Base-by-base conservation (phyloP, 2,329 filamentous ascomycete genomes). In the Stagonosporopsis tanaceti region DNA sequence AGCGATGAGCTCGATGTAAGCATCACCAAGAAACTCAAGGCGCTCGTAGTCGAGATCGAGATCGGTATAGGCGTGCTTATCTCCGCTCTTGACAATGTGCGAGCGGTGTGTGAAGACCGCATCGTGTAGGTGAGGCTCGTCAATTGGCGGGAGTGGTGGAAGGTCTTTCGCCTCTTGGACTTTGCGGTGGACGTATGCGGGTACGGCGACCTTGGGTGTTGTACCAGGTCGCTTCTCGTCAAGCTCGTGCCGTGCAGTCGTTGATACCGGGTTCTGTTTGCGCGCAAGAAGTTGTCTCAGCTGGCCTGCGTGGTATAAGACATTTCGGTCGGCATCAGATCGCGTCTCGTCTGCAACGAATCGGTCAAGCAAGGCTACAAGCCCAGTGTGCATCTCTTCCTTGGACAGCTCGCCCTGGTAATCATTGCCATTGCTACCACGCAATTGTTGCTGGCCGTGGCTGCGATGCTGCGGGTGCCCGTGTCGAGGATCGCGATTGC, bases 21-120 rank as follows among this genome's bases (percentile, higher is more conserved):
- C 89, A 73, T 98, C 94, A 6, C 94, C 94, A 7, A 97, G 82
- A 79, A 94, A 93, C 76, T 98, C 94, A 6, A 97, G 85, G 17
- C 87, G 85, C 69, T 97, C 93, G 75, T 97, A 97, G 68, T 81
- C 78, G 17, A 70, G 67, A 22, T 59, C 62, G 12, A 70, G 60
- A 25, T 67, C 64, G 3, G 59, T 54, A 27, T 73, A 46, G 1
- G 60, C 55, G 17, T 50, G 53, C 9, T 61, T 63, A 17, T 66
- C 58, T 12, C 72, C 66, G 3, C 60, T 58, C 34, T 58, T 60
- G 37, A 62, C 41, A 22, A 71, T 60, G 40, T 61, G 52, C 8
- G 73, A 73, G 6, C 59, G 78, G 66, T 94, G 91, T 1, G 85
- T 91, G 67, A 93, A 89, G 11, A 87, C 85, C 15, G 87, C 84